Evolutionary conservation across 495 filamentous ascomycete species (phyloP).

Genomic region (Aspergillus affinis): DNA sequence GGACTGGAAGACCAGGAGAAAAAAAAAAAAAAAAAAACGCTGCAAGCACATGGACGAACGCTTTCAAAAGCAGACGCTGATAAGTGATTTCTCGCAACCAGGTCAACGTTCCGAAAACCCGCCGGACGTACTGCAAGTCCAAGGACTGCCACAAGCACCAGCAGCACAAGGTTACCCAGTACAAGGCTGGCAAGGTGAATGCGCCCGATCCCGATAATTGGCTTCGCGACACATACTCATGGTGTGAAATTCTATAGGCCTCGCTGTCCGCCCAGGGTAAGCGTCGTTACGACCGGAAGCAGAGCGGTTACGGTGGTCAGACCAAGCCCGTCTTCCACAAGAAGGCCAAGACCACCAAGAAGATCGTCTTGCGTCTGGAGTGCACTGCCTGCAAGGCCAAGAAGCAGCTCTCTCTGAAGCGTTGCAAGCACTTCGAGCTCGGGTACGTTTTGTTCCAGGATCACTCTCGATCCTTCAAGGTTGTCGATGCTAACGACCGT

Average conservation of each 20-base stretch:
- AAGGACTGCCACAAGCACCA: constrained; percentile 92
- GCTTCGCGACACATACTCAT: constrained; percentile 26
- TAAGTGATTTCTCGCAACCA: constrained; percentile 35
- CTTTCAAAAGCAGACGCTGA: constrained; percentile 27
- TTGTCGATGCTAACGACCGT: constrained; percentile 3
- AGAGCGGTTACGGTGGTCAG: constrained; percentile 98
- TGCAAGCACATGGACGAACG: constrained; percentile 5
- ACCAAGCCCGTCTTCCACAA: constrained; percentile 99
- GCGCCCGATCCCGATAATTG: constrained; percentile 6
- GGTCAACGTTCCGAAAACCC: constrained; percentile 90
- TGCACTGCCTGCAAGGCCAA: constrained; percentile 97
- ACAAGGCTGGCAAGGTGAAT: constrained; percentile 89
- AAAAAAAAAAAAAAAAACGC: not conserved
- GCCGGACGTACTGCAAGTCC: constrained; percentile 93
- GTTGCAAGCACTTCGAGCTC: constrained; percentile 99
- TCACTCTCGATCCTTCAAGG: not conserved
- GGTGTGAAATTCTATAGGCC: constrained; percentile 52
- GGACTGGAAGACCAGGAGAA: constrained; percentile 4
- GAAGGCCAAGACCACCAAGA: constrained; percentile 99
- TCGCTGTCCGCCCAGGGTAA: constrained; percentile 97
- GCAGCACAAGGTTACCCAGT: constrained; percentile 93
- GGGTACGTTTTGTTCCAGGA: constrained; percentile 64
- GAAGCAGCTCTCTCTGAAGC: constrained; percentile 96
- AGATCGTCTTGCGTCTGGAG: constrained; percentile 96
- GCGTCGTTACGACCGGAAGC: constrained; percentile 99